These are phyloP conservation scores for Apiotrichum laibachii DNA, from an alignment of 1,284 basidiomycete species.

Conservation along the genomic window DNA sequence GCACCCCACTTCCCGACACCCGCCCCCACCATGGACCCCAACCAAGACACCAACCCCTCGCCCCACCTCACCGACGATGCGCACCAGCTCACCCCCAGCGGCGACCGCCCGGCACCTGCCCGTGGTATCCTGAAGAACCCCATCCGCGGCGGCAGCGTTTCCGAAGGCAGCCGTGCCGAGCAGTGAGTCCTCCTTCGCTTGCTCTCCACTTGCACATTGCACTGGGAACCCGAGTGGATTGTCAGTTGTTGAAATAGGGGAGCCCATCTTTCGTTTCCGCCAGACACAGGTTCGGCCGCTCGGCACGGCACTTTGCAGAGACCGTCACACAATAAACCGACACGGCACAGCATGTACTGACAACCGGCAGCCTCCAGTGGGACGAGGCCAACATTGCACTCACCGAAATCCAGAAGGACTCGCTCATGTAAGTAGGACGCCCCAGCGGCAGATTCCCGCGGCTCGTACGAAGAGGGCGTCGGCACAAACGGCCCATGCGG, in stretches of 20 bases:
- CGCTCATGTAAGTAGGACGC: conserved; percentile 62
- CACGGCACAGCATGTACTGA: not conserved
- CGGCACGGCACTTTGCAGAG: too few species aligned
- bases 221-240: not conserved
- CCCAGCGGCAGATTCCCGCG: too few species aligned
- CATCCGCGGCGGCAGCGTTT: conserved; percentile 12
- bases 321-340: too few species aligned
- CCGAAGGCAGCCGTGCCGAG: conserved; percentile 8
- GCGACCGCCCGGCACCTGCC: conserved; percentile 34
- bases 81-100: conserved; percentile 20
- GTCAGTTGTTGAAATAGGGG: not conserved
- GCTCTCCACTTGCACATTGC: too few species aligned
- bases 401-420: conserved; percentile 88
- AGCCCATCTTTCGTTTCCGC: not conserved
- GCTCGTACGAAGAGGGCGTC: not conserved
- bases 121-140: conserved; percentile 50
- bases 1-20: too few species aligned
- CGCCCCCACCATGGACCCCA: too few species aligned
- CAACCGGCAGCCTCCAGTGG: conserved; percentile 66
- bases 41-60: not conserved
- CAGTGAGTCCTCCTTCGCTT: conserved; percentile 11
- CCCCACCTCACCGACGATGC: conserved; percentile 15
- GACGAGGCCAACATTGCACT: conserved; percentile 86
- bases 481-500: not conserved
- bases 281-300: too few species aligned